Percentiles rank a stretch among this genome's conserved stretches.
These are phyloP conservation scores for Daldinia grandis DNA, from an alignment of 495 filamentous ascomycete genomes.

Conservation along the genomic window DNA sequence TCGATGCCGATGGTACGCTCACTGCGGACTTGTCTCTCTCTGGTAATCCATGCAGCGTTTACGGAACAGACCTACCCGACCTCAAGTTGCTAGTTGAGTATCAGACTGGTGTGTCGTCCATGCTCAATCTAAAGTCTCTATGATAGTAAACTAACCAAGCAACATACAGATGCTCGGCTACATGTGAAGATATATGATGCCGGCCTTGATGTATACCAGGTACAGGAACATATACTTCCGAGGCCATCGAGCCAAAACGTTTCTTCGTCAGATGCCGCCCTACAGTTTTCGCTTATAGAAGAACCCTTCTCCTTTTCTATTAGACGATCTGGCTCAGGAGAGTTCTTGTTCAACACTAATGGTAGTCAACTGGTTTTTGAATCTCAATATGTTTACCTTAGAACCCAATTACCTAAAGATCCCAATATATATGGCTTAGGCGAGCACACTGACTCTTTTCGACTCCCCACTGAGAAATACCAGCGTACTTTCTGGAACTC, in stretches of 20 bases:
- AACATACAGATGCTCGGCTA: conserved; percentile 68
- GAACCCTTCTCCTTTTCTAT: conserved; percentile 83
- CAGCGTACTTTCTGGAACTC: conserved; percentile 81
- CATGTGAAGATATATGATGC: conserved; percentile 83
- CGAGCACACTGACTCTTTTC: conserved; percentile 78
- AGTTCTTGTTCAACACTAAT: conserved; percentile 79
- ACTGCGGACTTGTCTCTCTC: conserved; percentile 73
- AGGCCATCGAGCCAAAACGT: conserved; percentile 55
- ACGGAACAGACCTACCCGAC: conserved; percentile 70
- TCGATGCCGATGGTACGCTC: conserved; percentile 56
- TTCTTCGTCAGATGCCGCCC: conserved; percentile 47
- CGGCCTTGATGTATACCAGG: conserved; percentile 75
- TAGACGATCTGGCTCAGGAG: conserved; percentile 63
- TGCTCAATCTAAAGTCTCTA: background rate
- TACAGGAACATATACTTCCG: conserved; percentile 73
- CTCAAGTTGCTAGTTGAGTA: conserved; percentile 76
- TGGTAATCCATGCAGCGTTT: conserved; percentile 72
- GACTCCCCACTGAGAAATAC: conserved; percentile 74
- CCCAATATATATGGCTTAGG: conserved; percentile 83
- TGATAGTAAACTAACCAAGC: conserved; percentile 11
- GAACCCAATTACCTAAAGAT: conserved; percentile 70
- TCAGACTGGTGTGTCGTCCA: conserved; percentile 67
- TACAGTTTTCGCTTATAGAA: conserved; percentile 69
- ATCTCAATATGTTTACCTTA: conserved; percentile 75
- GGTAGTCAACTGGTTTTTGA: conserved; percentile 76